phyloP scores from a whole-genome alignment of 345 rosid genomes.

The Anacardium occidentale region DNA sequence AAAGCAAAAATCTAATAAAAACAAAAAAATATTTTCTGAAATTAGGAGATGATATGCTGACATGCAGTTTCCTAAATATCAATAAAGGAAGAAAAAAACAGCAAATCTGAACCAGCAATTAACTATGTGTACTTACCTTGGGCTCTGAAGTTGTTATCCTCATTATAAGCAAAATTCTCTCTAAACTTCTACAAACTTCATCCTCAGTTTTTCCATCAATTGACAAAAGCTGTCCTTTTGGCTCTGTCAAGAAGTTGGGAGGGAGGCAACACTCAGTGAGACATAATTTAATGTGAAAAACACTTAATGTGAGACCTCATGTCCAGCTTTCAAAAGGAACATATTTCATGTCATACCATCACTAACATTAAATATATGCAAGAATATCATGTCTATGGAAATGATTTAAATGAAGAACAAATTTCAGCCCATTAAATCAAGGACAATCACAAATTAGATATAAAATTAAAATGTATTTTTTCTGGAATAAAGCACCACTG shows the following conservation, averaged over 20 bases:
- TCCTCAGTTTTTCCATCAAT: constrained; percentile 94
- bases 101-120: constrained; percentile 6
- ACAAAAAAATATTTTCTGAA: not conserved
- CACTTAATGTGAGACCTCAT: not conserved
- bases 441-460: not conserved
- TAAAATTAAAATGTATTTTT: too few relatives aligned
- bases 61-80: not conserved
- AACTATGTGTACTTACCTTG: constrained; percentile 53
- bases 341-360: not conserved
- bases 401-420: not conserved
- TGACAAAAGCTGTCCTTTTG: constrained; percentile 92
- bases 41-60: not conserved
- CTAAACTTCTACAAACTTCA: constrained; percentile 81
- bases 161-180: constrained; percentile 96
- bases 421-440: too few relatives aligned
- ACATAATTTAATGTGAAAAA: not conserved
- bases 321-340: not conserved
- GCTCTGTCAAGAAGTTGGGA: constrained; percentile 47
- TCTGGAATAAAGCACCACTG: not conserved
- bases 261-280: not conserved
- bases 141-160: constrained; percentile 87
- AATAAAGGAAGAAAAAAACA: not conserved
- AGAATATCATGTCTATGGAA: not conserved
- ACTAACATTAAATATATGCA: not conserved
- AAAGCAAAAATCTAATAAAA: not conserved